Evolutionary conservation across 768 basidiomycete species (phyloP).

Genomic region (Dentipellis sp.): DNA sequence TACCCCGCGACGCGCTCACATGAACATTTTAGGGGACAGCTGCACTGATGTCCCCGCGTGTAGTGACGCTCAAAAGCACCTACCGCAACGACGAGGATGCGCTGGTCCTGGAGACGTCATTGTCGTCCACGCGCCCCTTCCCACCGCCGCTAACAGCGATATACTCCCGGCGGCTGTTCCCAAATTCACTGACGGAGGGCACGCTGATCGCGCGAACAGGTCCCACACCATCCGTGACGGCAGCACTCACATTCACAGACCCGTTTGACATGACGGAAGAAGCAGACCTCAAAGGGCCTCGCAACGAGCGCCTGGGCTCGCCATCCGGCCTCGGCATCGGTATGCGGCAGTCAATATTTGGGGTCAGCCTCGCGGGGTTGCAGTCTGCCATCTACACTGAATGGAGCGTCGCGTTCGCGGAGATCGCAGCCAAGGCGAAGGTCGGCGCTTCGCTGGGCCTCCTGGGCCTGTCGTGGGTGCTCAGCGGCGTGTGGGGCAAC

Average conservation of each 20-base stretch:
- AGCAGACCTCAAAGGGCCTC: not conserved
- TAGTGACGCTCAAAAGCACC: conserved; percentile 4
- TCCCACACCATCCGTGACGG: conserved; percentile 7
- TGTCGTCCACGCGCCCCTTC: conserved; percentile 6
- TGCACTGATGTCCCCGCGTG: conserved; percentile 12
- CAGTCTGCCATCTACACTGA: conserved; percentile 42
- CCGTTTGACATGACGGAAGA: conserved; percentile 4
- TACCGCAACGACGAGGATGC: conserved; percentile 8
- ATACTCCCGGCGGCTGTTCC: conserved; percentile 14
- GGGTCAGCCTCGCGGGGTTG: conserved; percentile 37
- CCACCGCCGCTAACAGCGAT: conserved; percentile 12
- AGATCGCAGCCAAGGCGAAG: conserved; percentile 47
- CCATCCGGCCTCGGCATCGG: conserved; percentile 40
- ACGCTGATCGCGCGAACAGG: conserved; percentile 8
- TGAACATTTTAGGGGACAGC: conserved; percentile 14
- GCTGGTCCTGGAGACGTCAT: conserved; percentile 5
- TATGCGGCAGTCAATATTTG: conserved; percentile 37
- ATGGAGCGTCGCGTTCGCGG: conserved; percentile 40
- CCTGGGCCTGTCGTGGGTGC: conserved; percentile 31
- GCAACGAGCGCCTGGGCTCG: conserved; percentile 29
- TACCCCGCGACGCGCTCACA: not conserved
- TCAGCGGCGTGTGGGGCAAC: conserved; percentile 42
- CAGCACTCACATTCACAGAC: conserved; percentile 7
- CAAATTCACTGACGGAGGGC: conserved; percentile 13
- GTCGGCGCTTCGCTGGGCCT: conserved; percentile 40